Conservation (phyloP, 2,329 filamentous ascomycete genomes). For the Cercospora berteroae region DNA sequence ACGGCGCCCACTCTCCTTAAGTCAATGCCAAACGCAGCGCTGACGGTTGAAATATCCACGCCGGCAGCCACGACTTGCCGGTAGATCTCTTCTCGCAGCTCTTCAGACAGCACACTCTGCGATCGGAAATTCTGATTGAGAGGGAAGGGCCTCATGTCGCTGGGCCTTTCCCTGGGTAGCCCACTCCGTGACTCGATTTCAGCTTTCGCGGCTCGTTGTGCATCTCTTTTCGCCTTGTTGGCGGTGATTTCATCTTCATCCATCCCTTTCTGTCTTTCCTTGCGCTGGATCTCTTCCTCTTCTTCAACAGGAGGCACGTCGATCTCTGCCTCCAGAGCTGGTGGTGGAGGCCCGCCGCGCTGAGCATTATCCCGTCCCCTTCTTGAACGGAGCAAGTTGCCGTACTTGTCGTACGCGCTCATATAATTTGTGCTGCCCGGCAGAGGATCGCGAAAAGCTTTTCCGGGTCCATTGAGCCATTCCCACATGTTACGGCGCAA, state of each 20-base stretch:
- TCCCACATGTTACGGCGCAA: constrained; percentile 56
- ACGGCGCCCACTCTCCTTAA: constrained; percentile 82
- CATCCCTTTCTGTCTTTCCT: constrained; percentile 27
- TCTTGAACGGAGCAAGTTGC: constrained; percentile 46
- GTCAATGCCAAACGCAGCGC: constrained; percentile 73
- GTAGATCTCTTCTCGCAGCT: constrained; percentile 72
- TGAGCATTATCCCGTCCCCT: constrained; percentile 23
- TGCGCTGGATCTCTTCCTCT: constrained; percentile 22
- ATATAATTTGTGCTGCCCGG: constrained; percentile 56
- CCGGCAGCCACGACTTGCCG: constrained; percentile 62
- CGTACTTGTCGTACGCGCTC: constrained; percentile 52
- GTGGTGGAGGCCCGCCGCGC: constrained; percentile 9
- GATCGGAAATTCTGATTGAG: constrained; percentile 69
- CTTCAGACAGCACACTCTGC: constrained; percentile 70
- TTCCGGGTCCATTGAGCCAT: constrained; percentile 59
- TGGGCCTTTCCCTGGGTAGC: constrained; percentile 29
- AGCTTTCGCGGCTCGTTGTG: constrained; percentile 22
- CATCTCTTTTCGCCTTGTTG: constrained; percentile 20
- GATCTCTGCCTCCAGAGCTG: constrained; percentile 10
- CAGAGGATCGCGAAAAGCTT: constrained; percentile 49
- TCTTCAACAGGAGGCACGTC: constrained; percentile 34
- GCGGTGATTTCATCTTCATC: constrained; percentile 25
- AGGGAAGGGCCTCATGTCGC: constrained; percentile 63
- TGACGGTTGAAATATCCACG: constrained; percentile 71
- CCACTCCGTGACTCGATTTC: constrained; percentile 25